Evolutionary conservation across 495 filamentous ascomycete species (phyloP).

Genomic region (Xylaria grammica): DNA sequence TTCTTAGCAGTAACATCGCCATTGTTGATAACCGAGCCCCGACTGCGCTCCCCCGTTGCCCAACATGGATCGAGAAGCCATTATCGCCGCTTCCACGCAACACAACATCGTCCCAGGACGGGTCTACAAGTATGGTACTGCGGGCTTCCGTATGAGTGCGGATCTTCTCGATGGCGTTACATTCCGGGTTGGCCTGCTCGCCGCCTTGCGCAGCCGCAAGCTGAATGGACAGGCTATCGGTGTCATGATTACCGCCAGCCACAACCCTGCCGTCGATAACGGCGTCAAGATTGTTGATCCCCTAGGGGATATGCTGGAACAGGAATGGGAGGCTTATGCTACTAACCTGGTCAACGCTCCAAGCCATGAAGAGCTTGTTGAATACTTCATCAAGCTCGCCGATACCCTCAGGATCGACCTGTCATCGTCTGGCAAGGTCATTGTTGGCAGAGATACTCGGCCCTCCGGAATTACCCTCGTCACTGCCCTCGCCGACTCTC

Average conservation of each 20-base stretch:
- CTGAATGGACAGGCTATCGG: conserved; percentile 89
- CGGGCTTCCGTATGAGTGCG: conserved; percentile 71
- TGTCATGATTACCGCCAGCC: conserved; percentile 98
- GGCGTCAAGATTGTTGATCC: conserved; percentile 98
- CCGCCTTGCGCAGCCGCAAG: conserved; percentile 88
- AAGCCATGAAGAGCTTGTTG: conserved; percentile 71
- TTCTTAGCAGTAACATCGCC: conserved; percentile 9
- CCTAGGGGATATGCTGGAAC: conserved; percentile 97
- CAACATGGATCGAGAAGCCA: conserved; percentile 43
- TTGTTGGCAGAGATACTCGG: conserved; percentile 91
- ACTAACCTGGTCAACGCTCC: conserved; percentile 86
- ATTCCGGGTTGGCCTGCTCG: conserved; percentile 87
- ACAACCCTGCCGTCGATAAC: conserved; percentile 97
- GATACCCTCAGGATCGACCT: conserved; percentile 75
- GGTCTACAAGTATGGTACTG: conserved; percentile 91
- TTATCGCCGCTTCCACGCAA: conserved; percentile 66
- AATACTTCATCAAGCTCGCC: conserved; percentile 75
- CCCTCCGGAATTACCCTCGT: conserved; percentile 87
- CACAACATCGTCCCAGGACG: conserved; percentile 73
- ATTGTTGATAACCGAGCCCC: conserved; percentile 1
- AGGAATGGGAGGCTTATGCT: conserved; percentile 87
- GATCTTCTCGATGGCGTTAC: conserved; percentile 84
- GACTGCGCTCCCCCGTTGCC: conserved; percentile 24
- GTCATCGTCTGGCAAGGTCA: conserved; percentile 72
- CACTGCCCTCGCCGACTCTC: conserved; percentile 72